Percentiles rank a stretch among this genome's conserved stretches.
phyloP scores from a whole-genome alignment of 1,284 basidiomycete genomes.

The Cystobasidiaceae sp. region DNA sequence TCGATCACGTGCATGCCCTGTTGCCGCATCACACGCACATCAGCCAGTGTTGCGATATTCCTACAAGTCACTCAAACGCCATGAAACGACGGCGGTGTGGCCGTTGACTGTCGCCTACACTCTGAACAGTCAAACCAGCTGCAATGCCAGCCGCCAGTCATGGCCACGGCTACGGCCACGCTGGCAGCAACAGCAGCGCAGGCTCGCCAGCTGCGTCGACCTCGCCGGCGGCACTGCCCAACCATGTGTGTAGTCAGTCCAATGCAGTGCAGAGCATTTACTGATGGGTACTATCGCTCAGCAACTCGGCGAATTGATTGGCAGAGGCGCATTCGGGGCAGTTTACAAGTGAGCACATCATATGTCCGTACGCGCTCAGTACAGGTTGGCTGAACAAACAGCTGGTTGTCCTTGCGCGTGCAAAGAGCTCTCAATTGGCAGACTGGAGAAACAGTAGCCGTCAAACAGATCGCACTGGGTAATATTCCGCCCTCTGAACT shows the following conservation, averaged over 20 bases:
- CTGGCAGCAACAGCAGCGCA: background rate
- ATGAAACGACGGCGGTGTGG: too few species aligned
- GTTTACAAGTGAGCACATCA: slow-evolving; percentile 37
- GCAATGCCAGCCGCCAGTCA: background rate
- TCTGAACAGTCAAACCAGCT: too few species aligned
- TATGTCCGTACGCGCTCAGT: background rate
- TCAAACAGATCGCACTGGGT: slow-evolving; percentile 74
- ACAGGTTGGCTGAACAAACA: too few species aligned
- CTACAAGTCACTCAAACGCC: too few species aligned
- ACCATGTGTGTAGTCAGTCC: slow-evolving; percentile 37
- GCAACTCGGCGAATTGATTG: slow-evolving; percentile 40
- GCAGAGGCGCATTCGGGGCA: slow-evolving; percentile 38
- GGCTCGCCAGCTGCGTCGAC: too few species aligned
- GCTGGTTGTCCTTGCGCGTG: too few species aligned
- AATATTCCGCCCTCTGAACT: slow-evolving; percentile 89
- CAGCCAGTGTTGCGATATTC: too few species aligned
- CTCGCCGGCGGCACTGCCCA: slow-evolving; percentile 30
- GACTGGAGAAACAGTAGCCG: slow-evolving; percentile 90
- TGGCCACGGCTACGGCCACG: slow-evolving; percentile 6
- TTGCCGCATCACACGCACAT: too few species aligned
- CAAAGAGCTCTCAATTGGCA: slow-evolving; percentile 31
- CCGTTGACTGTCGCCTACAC: too few species aligned
- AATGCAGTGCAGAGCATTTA: too few species aligned
- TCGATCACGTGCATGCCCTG: too few species aligned
- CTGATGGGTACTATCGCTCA: slow-evolving; percentile 1